Conservation (phyloP, 2,329 filamentous ascomycete genomes). For the Aspergillus latus region DNA sequence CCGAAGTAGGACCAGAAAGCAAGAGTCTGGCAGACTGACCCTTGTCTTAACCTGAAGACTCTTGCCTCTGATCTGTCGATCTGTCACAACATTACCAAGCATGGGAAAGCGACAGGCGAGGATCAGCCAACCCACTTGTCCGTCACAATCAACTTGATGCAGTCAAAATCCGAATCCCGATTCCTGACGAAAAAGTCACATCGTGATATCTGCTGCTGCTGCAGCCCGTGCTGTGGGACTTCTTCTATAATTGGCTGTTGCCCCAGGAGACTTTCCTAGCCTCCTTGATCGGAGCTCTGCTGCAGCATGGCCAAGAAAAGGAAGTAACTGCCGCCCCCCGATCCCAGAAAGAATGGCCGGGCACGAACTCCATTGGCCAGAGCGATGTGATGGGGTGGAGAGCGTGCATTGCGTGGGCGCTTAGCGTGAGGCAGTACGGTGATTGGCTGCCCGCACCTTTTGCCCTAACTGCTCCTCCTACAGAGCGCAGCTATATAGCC, state of each 20-base stretch:
- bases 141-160: not conserved
- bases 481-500: slow-evolving; percentile 32
- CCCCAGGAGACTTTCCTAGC: not conserved
- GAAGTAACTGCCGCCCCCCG: too few species aligned
- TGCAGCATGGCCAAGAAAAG: not conserved
- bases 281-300: not conserved
- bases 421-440: not conserved
- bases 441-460: not conserved
- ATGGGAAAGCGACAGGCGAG: not conserved
- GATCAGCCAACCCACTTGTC: not conserved
- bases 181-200: not conserved
- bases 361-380: not conserved
- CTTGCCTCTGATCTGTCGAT: not conserved
- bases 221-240: too few species aligned
- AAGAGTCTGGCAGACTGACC: not conserved
- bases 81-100: not conserved
- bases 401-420: not conserved
- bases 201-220: not conserved
- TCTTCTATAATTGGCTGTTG: not conserved
- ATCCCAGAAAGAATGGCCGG: not conserved
- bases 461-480: not conserved
- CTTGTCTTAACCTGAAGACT: not conserved
- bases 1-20: too few species aligned
- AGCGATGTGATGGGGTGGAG: not conserved
- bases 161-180: not conserved